Conservation (phyloP, 176 grass and related monocot genomes). For the Eremochloa ophiuroides region DNA sequence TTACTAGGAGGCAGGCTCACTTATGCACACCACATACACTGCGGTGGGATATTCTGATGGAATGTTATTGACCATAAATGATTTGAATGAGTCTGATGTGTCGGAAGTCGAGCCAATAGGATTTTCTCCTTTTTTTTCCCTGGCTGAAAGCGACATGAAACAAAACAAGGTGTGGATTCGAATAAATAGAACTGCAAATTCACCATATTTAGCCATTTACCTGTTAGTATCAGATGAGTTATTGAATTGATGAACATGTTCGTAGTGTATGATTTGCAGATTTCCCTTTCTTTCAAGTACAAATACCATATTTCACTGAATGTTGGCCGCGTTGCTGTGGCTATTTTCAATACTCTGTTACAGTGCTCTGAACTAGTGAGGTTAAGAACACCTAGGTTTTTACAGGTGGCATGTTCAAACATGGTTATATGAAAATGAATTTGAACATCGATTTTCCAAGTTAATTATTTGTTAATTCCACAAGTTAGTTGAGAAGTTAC, state of each 20-base stretch:
- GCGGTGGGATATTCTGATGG: slow-evolving; percentile 29
- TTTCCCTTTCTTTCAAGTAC: not conserved
- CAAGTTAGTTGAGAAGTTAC: not conserved
- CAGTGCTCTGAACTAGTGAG: not conserved
- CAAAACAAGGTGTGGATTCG: not conserved
- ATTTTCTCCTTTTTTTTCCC: not conserved
- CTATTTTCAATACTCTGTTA: not conserved
- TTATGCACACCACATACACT: not conserved
- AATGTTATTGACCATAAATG: not conserved
- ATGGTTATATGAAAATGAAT: not conserved
- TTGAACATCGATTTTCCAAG: not conserved
- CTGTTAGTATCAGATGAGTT: not conserved
- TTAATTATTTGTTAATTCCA: not conserved
- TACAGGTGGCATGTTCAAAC: not conserved
- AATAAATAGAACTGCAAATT: not conserved
- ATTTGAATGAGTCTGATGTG: not conserved
- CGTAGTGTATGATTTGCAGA: not conserved
- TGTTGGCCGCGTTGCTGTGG: not conserved
- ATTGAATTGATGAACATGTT: not conserved
- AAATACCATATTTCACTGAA: not conserved
- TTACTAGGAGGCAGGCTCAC: not conserved
- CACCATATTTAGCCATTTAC: not conserved
- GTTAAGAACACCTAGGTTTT: not conserved
- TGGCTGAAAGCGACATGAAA: not conserved
- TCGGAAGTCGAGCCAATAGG: not conserved